Percentiles rank a stretch among this genome's conserved stretches.
phyloP scores from a whole-genome alignment of 805 yeast species.

The Starmerella powellii region DNA sequence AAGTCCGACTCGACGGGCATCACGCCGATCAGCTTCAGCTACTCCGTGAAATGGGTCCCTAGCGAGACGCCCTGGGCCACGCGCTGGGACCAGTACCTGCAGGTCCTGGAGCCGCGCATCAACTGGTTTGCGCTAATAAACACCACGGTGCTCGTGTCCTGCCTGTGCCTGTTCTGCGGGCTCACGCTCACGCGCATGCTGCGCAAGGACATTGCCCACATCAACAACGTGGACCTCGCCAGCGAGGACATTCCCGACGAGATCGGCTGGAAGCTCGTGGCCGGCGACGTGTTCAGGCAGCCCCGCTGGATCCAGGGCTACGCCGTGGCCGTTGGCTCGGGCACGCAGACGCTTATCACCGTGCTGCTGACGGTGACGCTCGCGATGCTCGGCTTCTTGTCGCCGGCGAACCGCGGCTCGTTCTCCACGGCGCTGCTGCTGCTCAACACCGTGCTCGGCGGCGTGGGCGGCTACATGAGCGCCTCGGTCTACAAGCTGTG shows the following conservation, averaged over 20 bases:
- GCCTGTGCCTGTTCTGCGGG: constrained; percentile 63
- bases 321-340: constrained; percentile 78
- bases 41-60: constrained; percentile 60
- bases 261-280: constrained; percentile 92
- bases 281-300: constrained; percentile 87
- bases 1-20: constrained; percentile 25
- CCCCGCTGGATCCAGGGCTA: constrained; percentile 60
- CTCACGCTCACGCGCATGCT: constrained; percentile 70
- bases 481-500: constrained; percentile 75
- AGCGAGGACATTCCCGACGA: constrained; percentile 68
- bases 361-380: constrained; percentile 56
- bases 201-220: constrained; percentile 72
- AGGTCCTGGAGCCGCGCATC: constrained; percentile 71
- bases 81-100: constrained; percentile 94
- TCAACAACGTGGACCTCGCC: constrained; percentile 79
- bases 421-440: constrained; percentile 81
- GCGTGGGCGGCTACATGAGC: constrained; percentile 77
- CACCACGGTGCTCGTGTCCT: constrained; percentile 68
- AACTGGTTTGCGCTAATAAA: constrained; percentile 92
- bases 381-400: constrained; percentile 77
- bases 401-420: constrained; percentile 92
- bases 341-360: constrained; percentile 74
- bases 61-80: constrained; percentile 88
- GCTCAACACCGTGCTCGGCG: constrained; percentile 67
- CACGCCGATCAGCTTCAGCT: constrained; percentile 62